A percentile compares a stretch with the other conserved stretches of the same genome.
phyloP scores from a whole-genome alignment of 257 asterid species.

The Buddleja alternifolia region DNA sequence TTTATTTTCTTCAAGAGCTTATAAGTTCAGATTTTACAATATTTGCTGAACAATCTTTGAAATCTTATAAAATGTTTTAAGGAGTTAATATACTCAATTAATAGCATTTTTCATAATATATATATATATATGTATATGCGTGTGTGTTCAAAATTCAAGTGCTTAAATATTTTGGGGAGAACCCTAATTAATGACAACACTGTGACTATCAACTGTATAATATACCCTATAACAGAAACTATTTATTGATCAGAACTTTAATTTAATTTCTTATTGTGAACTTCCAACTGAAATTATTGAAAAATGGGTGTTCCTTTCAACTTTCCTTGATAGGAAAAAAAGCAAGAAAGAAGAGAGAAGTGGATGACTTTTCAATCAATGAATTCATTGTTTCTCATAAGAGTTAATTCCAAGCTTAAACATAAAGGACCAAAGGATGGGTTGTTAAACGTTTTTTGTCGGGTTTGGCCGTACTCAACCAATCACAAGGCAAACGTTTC shows the following conservation, averaged over 20 bases:
- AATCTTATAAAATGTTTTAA: too few species aligned
- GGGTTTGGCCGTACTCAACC: too few species aligned
- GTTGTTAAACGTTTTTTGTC: conserved; percentile 6
- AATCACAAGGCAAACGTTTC: too few species aligned
- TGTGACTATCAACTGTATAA: not conserved
- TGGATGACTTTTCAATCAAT: conserved; percentile 29
- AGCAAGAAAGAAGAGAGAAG: conserved; percentile 17
- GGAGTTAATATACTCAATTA: too few species aligned
- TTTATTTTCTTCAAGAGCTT: too few species aligned
- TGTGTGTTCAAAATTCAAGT: not conserved
- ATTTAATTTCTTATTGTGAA: conserved; percentile 8
- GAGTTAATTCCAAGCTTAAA: conserved; percentile 43
- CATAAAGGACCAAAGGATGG: conserved; percentile 32
- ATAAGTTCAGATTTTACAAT: too few species aligned
- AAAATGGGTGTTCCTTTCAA: conserved; percentile 22
- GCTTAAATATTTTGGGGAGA: not conserved
- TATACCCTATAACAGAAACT: conserved; percentile 9
- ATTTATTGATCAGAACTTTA: conserved; percentile 12
- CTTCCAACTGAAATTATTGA: conserved; percentile 23
- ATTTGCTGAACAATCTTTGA: too few species aligned
- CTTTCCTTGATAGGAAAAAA: conserved; percentile 34
- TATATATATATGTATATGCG: not conserved
- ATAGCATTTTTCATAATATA: not conserved
- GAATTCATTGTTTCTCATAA: conserved; percentile 23
- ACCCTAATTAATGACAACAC: not conserved